Evolutionary conservation across 2,329 filamentous ascomycete species (phyloP).

Genomic region (Diaporthe sp.): DNA sequence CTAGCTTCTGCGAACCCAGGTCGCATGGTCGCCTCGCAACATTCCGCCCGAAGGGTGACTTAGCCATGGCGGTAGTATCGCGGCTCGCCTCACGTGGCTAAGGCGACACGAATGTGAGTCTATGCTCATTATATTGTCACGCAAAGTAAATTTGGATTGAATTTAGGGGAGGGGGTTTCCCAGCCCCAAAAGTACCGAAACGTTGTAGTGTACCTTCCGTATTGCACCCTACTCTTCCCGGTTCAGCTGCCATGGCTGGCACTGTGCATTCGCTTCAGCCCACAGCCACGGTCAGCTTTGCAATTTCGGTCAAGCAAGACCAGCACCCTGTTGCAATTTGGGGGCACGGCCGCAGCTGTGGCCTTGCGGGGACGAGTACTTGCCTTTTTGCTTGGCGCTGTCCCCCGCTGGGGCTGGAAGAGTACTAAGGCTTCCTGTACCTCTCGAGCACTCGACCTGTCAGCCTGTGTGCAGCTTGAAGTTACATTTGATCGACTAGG

Average conservation of each 20-base stretch:
- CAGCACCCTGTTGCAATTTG: not conserved
- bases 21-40: not conserved
- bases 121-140: not conserved
- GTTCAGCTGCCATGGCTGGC: not conserved
- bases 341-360: conserved; percentile 8
- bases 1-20: not conserved
- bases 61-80: not conserved
- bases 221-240: not conserved
- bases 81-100: not conserved
- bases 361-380: not conserved
- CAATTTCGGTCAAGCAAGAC: not conserved
- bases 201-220: not conserved
- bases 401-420: not conserved
- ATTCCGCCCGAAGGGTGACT: not conserved
- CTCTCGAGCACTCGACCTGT: not conserved
- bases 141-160: not conserved
- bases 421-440: not conserved
- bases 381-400: conserved; percentile 10
- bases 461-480: not conserved
- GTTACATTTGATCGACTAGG: not conserved
- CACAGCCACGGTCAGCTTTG: not conserved
- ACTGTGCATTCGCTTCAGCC: not conserved
- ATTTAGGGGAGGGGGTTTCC: too few species aligned
- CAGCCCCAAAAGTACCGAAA: not conserved
- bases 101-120: not conserved